Percentiles rank a stretch among this genome's conserved stretches.
These are phyloP conservation scores for Clitopilus passeckerianus DNA, from an alignment of 768 basidiomycete genomes.

Conservation along the genomic window DNA sequence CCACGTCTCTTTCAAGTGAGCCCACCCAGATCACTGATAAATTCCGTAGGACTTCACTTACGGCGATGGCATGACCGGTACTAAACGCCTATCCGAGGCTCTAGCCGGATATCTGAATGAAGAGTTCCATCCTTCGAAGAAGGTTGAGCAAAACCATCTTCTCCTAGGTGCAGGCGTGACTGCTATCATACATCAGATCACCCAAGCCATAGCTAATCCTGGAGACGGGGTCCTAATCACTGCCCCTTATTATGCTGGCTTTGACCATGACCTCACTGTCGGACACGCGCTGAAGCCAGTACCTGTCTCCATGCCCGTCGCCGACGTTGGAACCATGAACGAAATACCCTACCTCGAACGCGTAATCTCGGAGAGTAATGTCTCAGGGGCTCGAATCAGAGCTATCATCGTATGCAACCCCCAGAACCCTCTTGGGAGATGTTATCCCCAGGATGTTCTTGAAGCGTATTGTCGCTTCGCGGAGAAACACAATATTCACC, in stretches of 20 bases:
- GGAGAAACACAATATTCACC: slow-evolving; percentile 19
- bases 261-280: slow-evolving; percentile 6
- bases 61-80: slow-evolving; percentile 8
- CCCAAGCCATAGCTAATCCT: slow-evolving; percentile 8
- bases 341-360: slow-evolving; percentile 15
- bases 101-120: slow-evolving; percentile 9
- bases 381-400: slow-evolving; percentile 11
- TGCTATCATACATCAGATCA: slow-evolving; percentile 6
- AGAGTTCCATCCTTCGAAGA: slow-evolving; percentile 8
- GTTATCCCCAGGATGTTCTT: slow-evolving; percentile 15
- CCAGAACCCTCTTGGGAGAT: slow-evolving; percentile 22
- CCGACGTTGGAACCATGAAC: slow-evolving; percentile 7
- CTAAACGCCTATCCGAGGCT: slow-evolving; percentile 6
- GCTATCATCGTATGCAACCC: slow-evolving; percentile 23
- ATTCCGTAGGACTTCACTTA: slow-evolving; percentile 15
- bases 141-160: slow-evolving; percentile 7
- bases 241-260: slow-evolving; percentile 14
- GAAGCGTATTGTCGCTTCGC: slow-evolving; percentile 12
- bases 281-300: slow-evolving; percentile 5
- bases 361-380: slow-evolving; percentile 9
- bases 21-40: not conserved
- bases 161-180: slow-evolving; percentile 10
- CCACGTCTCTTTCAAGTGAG: not conserved
- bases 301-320: slow-evolving; percentile 2
- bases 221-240: slow-evolving; percentile 13